Evolutionary conservation across 371 early-diverging fungal species (phyloP).

Genomic region (Mucor saturninus): DNA sequence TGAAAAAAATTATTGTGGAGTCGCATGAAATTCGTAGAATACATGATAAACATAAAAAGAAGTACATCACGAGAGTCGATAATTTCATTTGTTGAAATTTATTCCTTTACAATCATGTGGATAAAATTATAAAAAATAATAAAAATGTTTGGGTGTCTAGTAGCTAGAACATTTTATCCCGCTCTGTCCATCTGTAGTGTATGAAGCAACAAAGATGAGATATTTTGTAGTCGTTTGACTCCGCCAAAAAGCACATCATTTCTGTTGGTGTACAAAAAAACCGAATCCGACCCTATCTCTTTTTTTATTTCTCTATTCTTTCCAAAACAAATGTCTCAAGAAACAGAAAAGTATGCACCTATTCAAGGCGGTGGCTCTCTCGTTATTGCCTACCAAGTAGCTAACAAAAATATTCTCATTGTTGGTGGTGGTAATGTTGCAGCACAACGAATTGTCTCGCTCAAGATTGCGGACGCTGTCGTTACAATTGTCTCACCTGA

Average conservation of each 20-base stretch:
- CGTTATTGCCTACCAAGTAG: constrained; percentile 79
- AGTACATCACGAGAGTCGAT: too few relatives aligned
- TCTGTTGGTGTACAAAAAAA: constrained; percentile 1
- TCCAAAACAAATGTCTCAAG: constrained; percentile 3
- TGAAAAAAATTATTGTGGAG: too few relatives aligned
- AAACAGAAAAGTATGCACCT: constrained; percentile 17
- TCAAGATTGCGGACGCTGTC: constrained; percentile 80
- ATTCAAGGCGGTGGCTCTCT: constrained; percentile 80
- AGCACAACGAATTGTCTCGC: constrained; percentile 79
- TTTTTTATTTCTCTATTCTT: not conserved
- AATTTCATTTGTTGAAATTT: too few relatives aligned
- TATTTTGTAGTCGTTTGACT: too few relatives aligned
- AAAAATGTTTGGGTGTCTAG: too few relatives aligned
- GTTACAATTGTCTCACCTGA: constrained; percentile 76
- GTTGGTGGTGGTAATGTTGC: constrained; percentile 87
- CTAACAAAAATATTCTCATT: constrained; percentile 72
- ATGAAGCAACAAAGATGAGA: too few relatives aligned
- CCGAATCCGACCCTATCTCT: not conserved
- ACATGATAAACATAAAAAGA: too few relatives aligned
- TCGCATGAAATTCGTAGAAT: too few relatives aligned
- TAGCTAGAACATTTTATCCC: too few relatives aligned
- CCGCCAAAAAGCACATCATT: constrained; percentile 1
- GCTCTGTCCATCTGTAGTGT: too few relatives aligned
- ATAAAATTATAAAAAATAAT: too few relatives aligned
- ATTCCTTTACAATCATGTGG: too few relatives aligned